A percentile compares a stretch with the other conserved stretches of the same genome.
These are phyloP conservation scores for Phytophthora pseudosyringae DNA, from an alignment of 352 stramenopile genomes.

Conservation along the genomic window DNA sequence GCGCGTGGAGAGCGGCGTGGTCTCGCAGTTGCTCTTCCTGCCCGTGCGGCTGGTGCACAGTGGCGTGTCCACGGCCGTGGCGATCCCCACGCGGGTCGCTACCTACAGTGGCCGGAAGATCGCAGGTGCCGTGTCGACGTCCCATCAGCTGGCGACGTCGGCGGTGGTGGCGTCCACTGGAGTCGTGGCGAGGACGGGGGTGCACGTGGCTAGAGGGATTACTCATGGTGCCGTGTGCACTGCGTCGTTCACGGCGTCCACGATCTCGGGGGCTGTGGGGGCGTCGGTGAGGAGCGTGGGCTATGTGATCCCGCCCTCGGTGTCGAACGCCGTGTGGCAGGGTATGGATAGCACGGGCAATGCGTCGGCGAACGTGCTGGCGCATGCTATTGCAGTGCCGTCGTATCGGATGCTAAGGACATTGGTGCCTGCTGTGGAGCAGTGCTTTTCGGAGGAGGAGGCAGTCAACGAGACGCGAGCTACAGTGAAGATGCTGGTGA, in stretches of 20 bases:
- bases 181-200: slow-evolving; percentile 57
- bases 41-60: slow-evolving; percentile 66
- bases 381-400: slow-evolving; percentile 72
- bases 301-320: slow-evolving; percentile 63
- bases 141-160: slow-evolving; percentile 63
- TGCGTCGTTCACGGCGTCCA: slow-evolving; percentile 57
- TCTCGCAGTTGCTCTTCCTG: slow-evolving; percentile 67
- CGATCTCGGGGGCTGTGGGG: slow-evolving; percentile 56
- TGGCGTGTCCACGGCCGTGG: slow-evolving; percentile 59
- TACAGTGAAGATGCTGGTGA: slow-evolving; percentile 58
- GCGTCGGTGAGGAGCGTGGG: slow-evolving; percentile 57
- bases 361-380: slow-evolving; percentile 62
- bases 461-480: slow-evolving; percentile 56
- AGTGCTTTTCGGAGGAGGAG: slow-evolving; percentile 62
- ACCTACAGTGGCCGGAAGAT: slow-evolving; percentile 69
- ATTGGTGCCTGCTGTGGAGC: slow-evolving; percentile 51
- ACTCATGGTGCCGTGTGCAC: slow-evolving; percentile 61
- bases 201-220: slow-evolving; percentile 57
- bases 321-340: slow-evolving; percentile 70
- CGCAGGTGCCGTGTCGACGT: slow-evolving; percentile 59
- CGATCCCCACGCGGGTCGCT: slow-evolving; percentile 54
- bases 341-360: slow-evolving; percentile 65
- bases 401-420: slow-evolving; percentile 65
- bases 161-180: slow-evolving; percentile 61
- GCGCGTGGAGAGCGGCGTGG: slow-evolving; percentile 26